Conservation (phyloP, 331 rosid genomes). For the Saraca asoca region DNA sequence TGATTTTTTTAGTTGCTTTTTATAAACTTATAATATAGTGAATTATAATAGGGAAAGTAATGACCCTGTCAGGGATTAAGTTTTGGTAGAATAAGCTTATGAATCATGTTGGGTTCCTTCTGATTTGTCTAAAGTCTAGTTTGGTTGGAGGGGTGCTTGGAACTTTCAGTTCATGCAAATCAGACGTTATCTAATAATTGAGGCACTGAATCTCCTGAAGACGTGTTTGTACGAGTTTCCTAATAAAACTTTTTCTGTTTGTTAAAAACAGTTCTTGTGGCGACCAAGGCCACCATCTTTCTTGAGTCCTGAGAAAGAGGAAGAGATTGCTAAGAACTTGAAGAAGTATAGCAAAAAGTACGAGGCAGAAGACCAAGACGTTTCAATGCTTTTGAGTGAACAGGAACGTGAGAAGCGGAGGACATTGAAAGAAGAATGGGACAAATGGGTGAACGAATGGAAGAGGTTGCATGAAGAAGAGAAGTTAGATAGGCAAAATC, state of each 20-base stretch:
- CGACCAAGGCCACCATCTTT: slow-evolving; percentile 79
- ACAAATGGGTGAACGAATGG: slow-evolving; percentile 63
- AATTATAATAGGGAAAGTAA: neutral
- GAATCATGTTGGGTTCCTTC: neutral
- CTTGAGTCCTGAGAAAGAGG: slow-evolving; percentile 68
- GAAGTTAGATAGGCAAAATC: slow-evolving; percentile 47
- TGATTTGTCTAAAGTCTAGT: no score
- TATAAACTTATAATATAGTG: neutral
- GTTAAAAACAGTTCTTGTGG: slow-evolving; percentile 55
- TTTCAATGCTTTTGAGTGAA: slow-evolving; percentile 60
- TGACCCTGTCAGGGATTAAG: neutral
- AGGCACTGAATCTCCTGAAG: neutral
- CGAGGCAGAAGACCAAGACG: slow-evolving; percentile 73
- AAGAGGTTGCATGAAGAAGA: slow-evolving; percentile 62
- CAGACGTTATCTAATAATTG: neutral
- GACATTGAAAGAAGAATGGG: slow-evolving; percentile 73
- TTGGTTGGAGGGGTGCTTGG: neutral
- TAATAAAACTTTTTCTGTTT: neutral
- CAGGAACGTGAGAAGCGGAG: slow-evolving; percentile 71
- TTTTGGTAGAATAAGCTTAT: neutral
- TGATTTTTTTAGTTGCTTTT: neutral
- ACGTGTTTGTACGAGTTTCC: neutral
- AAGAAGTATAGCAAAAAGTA: slow-evolving; percentile 77
- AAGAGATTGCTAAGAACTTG: slow-evolving; percentile 74
- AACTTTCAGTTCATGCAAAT: neutral